phyloP scores from a whole-genome alignment of 805 yeast genomes.

The Starmerella gropengiesseri region DNA sequence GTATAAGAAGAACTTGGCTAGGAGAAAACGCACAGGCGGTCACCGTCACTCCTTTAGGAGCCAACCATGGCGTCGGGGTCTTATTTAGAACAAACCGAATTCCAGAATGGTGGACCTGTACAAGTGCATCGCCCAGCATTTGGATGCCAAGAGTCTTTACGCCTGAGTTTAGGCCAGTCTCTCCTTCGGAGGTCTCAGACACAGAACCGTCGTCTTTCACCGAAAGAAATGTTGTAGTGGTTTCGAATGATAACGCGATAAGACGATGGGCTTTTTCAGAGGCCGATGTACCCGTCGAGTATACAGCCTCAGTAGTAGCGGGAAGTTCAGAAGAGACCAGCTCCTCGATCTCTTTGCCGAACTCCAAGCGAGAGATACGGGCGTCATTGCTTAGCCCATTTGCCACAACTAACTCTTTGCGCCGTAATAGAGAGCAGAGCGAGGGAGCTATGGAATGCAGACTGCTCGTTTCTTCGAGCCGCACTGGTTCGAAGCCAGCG shows the following conservation, averaged over 20 bases:
- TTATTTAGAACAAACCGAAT: slow-evolving; percentile 42
- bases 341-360: slow-evolving; percentile 51
- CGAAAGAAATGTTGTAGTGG: slow-evolving; percentile 59
- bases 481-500: slow-evolving; percentile 43
- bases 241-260: slow-evolving; percentile 53
- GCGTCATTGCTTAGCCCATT: slow-evolving; percentile 32
- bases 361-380: slow-evolving; percentile 37
- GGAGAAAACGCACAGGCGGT: slow-evolving; percentile 50
- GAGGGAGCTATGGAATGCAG: slow-evolving; percentile 8
- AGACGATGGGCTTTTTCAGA: slow-evolving; percentile 47
- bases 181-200: slow-evolving; percentile 48
- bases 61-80: slow-evolving; percentile 58
- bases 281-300: slow-evolving; percentile 44
- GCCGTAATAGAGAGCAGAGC: slow-evolving; percentile 1
- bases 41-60: slow-evolving; percentile 67
- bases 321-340: slow-evolving; percentile 67
- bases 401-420: slow-evolving; percentile 34
- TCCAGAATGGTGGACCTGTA: slow-evolving; percentile 66
- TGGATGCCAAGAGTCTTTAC: slow-evolving; percentile 58
- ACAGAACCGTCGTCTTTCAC: slow-evolving; percentile 59
- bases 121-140: slow-evolving; percentile 56
- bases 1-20: slow-evolving; percentile 56
- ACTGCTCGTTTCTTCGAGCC: neutral
- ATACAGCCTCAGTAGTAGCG: slow-evolving; percentile 46
- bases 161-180: slow-evolving; percentile 47